A percentile compares a stretch with the other conserved stretches of the same genome.
Conservation (phyloP, 495 filamentous ascomycete genomes). For the Entonaema liquescens region DNA sequence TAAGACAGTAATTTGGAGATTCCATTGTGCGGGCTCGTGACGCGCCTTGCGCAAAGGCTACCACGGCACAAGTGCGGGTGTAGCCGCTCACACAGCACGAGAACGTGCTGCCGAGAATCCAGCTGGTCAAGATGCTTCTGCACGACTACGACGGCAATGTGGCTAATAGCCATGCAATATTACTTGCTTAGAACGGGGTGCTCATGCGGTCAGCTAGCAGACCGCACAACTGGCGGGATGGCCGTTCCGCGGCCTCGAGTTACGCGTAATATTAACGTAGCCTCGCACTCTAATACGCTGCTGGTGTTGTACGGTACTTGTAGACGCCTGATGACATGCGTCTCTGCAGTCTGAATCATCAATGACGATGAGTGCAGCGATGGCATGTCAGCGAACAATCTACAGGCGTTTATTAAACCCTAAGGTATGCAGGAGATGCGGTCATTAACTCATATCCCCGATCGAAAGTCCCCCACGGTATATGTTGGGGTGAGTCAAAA, state of each 20-base stretch:
- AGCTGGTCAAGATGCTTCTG: constrained; percentile 10
- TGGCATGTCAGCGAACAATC: constrained; percentile 34
- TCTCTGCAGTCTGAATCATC: constrained; percentile 31
- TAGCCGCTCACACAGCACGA: constrained; percentile 33
- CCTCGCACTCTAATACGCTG: constrained; percentile 15
- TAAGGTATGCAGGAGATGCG: neutral
- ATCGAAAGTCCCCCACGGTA: constrained; percentile 24
- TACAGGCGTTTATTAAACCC: constrained; percentile 6
- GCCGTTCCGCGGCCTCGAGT: constrained; percentile 21
- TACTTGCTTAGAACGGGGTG: constrained; percentile 9
- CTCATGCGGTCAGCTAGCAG: constrained; percentile 29
- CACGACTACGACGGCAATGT: constrained; percentile 16
- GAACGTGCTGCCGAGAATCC: constrained; percentile 30
- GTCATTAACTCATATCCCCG: constrained; percentile 16
- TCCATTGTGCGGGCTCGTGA: constrained; percentile 22
- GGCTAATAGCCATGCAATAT: constrained; percentile 32
- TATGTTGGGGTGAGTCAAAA: constrained; percentile 30
- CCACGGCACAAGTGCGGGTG: constrained; percentile 32
- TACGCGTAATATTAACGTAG: constrained; percentile 26
- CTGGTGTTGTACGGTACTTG: constrained; percentile 16
- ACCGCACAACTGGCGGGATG: constrained; percentile 26
- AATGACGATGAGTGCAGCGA: constrained; percentile 23
- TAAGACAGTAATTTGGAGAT: constrained; percentile 16
- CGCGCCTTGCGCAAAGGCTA: constrained; percentile 31
- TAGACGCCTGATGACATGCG: constrained; percentile 34